Evolutionary conservation across 768 basidiomycete species (phyloP), one percentile per base, ranked within the genome.

Genomic region (Sporobolomyces roseus): DNA sequence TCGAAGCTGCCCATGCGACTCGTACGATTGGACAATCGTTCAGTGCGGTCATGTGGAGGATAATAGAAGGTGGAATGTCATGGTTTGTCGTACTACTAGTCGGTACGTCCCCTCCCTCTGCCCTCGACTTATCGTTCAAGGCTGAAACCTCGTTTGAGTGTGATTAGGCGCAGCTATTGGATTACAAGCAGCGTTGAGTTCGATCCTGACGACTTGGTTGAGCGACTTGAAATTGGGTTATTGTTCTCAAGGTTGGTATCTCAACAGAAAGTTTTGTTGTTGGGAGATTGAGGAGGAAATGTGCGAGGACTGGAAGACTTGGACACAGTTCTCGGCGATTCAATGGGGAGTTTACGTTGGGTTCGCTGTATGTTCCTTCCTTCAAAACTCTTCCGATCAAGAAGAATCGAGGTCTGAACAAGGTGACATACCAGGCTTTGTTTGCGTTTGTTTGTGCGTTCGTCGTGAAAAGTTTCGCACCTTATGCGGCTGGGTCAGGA

Each of bases 201-300:
- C 93, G 35, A 96, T 99, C 74, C 81, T 93, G 68, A 96, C 91
- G 54, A 91, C 90, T 79, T 99, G 96, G 96, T 84, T 99, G 29
- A 92, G 93, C 3, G 94, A 98, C 79, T 86, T 98, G 72, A 98
- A 97, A 81, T 89, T 93, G 82, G 96, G 96, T 1, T 96, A 97
- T 77, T 99, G 96, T 79, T 75, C 85, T 5, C 91, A 93, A 73
- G 93, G 91, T 1, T 99, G 96, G 96, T 99, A 96, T 94, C 78
- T 99, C 63, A 96, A 93, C 79, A 87, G 92, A 75, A 90, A 96
- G 76, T 97, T 97, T 78, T 99, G 96, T 79, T 99, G 96, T 77
- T 93, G 93, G 88, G 96, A 97, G 77, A 87, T 97, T 62, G 91
- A 92, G 70, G 89, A 87, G 71, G 88, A 86, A 62, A 87, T 84